These are phyloP conservation scores for Stellera chamaejasme DNA, from an alignment of 345 rosid genomes.

Conservation along the genomic window DNA sequence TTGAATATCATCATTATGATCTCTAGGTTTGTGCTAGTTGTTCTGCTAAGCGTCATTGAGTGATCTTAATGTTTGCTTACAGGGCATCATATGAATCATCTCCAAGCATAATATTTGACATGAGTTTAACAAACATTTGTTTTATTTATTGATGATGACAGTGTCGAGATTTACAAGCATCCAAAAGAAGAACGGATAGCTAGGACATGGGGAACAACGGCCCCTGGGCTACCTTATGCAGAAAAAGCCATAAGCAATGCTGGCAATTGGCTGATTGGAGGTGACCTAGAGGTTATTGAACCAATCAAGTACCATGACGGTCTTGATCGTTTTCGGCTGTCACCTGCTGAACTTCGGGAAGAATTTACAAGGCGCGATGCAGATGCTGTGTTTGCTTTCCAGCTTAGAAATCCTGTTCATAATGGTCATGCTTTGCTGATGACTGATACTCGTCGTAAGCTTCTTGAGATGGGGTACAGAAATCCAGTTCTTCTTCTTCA, in stretches of 20 bases:
- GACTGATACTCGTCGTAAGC: constrained; percentile 89
- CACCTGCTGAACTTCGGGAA: constrained; percentile 74
- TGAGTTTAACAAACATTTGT: neutral
- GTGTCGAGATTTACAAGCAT: constrained; percentile 94
- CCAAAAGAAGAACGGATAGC: constrained; percentile 97
- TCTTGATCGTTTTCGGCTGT: constrained; percentile 79
- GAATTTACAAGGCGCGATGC: constrained; percentile 81
- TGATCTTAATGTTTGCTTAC: no score
- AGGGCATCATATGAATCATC: no score
- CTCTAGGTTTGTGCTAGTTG: no score
- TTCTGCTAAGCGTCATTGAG: no score
- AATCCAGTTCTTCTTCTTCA: constrained; percentile 92
- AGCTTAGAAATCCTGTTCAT: constrained; percentile 97
- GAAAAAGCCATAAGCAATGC: constrained; percentile 64
- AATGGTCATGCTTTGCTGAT: constrained; percentile 95
- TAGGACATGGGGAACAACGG: constrained; percentile 95
- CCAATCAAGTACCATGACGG: constrained; percentile 87
- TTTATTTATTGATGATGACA: constrained; percentile 21
- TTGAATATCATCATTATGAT: no score
- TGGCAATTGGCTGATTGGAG: constrained; percentile 94
- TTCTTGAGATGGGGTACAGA: constrained; percentile 93
- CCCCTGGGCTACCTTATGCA: constrained; percentile 85
- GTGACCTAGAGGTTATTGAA: constrained; percentile 85
- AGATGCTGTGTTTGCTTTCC: constrained; percentile 98
- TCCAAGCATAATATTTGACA: no score